These are phyloP conservation scores for Diplogelasinospora grovesii DNA, from an alignment of 495 filamentous ascomycete species.

Conservation along the genomic window DNA sequence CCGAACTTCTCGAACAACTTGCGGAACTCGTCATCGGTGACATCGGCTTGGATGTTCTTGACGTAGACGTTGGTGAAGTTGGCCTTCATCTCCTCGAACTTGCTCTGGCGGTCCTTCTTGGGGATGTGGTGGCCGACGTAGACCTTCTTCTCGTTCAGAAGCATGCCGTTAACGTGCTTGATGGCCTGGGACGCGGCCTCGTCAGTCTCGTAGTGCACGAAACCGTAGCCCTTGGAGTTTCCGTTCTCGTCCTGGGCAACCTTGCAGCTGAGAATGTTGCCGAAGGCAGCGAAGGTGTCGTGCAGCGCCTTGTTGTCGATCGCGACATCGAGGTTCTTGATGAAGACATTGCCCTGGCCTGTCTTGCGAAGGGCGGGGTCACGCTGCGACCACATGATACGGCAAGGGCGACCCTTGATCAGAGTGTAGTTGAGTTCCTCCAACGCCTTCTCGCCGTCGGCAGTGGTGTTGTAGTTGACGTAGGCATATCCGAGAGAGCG, in stretches of 20 bases:
- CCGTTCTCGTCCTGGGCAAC: slow-evolving; percentile 95
- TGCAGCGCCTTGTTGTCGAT: slow-evolving; percentile 99
- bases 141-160: slow-evolving; percentile 99
- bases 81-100: slow-evolving; percentile 99
- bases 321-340: slow-evolving; percentile 97
- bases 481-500: slow-evolving; percentile 99
- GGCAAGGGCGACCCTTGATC: slow-evolving; percentile 97
- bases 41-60: slow-evolving; percentile 91
- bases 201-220: slow-evolving; percentile 99
- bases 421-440: slow-evolving; percentile 99
- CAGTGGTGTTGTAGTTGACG: slow-evolving; percentile 98
- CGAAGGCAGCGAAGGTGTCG: slow-evolving; percentile 98
- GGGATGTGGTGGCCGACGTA: slow-evolving; percentile 99
- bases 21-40: slow-evolving; percentile 90
- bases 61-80: slow-evolving; percentile 99
- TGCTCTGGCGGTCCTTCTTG: slow-evolving; percentile 99
- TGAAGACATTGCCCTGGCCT: slow-evolving; percentile 99
- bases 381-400: slow-evolving; percentile 99
- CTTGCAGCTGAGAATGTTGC: slow-evolving; percentile 99
- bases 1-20: slow-evolving; percentile 85
- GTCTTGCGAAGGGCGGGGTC: slow-evolving; percentile 99
- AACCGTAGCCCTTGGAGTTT: slow-evolving; percentile 97
- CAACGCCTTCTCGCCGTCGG: slow-evolving; percentile 93
- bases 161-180: slow-evolving; percentile 99
- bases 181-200: slow-evolving; percentile 95